These are phyloP conservation scores for Salix suchowensis DNA, from an alignment of 345 rosid species.

Conservation along the genomic window DNA sequence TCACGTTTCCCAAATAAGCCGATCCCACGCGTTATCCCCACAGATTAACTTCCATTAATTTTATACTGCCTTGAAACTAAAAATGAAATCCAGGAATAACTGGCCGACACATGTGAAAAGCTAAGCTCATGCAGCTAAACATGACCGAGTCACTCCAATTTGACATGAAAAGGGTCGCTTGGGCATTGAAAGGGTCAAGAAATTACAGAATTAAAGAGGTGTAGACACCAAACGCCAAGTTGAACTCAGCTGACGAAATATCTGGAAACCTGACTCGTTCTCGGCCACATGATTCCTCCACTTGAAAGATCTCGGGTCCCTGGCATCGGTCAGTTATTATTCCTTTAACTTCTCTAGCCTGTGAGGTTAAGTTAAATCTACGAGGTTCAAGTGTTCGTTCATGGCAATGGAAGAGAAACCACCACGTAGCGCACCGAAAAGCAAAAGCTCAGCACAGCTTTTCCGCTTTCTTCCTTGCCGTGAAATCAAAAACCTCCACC, in stretches of 20 bases:
- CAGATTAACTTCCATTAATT: background rate
- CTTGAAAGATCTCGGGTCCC: background rate
- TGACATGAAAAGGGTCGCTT: background rate
- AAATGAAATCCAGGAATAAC: background rate
- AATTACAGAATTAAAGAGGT: background rate
- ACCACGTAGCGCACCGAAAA: conserved; percentile 12
- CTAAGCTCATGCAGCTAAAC: background rate
- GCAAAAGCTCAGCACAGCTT: background rate
- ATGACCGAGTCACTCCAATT: background rate
- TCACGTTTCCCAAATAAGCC: background rate
- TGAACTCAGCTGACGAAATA: background rate
- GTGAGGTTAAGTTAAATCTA: background rate
- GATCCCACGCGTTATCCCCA: background rate
- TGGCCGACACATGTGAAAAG: background rate
- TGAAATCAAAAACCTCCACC: background rate
- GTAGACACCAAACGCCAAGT: background rate
- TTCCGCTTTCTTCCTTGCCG: background rate
- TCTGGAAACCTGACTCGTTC: background rate
- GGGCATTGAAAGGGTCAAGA: background rate
- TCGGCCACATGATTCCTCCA: background rate
- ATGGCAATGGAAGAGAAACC: background rate
- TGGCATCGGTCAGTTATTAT: background rate
- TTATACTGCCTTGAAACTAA: background rate
- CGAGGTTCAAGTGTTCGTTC: background rate
- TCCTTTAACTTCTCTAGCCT: background rate